Percentiles rank a stretch among this genome's conserved stretches.
These are phyloP conservation scores for Mycena venus DNA, from an alignment of 768 basidiomycete genomes.

Conservation along the genomic window DNA sequence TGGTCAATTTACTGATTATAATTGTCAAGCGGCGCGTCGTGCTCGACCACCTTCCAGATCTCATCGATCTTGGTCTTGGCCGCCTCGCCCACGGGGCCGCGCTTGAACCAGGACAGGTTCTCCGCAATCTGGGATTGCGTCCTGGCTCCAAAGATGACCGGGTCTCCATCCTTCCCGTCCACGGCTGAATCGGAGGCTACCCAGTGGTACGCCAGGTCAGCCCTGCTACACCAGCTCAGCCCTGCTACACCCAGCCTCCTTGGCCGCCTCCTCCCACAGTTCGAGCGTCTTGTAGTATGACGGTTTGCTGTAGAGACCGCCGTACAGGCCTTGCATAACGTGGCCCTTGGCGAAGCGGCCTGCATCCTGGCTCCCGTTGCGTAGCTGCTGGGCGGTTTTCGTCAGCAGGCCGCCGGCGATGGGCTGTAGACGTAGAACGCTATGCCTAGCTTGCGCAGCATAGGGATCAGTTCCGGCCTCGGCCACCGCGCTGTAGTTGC, in stretches of 20 bases:
- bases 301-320: not conserved
- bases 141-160: not conserved
- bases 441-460: not conserved
- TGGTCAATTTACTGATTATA: not conserved
- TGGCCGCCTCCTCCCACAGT: not conserved
- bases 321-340: not conserved
- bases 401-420: not conserved
- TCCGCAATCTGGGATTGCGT: not conserved
- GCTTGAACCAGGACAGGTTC: not conserved
- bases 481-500: not conserved
- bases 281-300: not conserved
- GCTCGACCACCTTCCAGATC: not conserved
- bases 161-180: not conserved
- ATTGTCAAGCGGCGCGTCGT: not conserved
- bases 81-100: not conserved
- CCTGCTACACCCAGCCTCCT: not conserved
- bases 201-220: not conserved
- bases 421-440: not conserved
- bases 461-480: not conserved
- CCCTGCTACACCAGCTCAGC: not conserved
- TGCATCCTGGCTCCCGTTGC: not conserved
- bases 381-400: not conserved
- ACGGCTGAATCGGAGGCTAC: not conserved
- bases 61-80: not conserved
- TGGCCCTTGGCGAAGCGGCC: not conserved